Base-by-base conservation (phyloP, 495 filamentous ascomycete genomes). In the Barbatosphaeria neglecta region DNA sequence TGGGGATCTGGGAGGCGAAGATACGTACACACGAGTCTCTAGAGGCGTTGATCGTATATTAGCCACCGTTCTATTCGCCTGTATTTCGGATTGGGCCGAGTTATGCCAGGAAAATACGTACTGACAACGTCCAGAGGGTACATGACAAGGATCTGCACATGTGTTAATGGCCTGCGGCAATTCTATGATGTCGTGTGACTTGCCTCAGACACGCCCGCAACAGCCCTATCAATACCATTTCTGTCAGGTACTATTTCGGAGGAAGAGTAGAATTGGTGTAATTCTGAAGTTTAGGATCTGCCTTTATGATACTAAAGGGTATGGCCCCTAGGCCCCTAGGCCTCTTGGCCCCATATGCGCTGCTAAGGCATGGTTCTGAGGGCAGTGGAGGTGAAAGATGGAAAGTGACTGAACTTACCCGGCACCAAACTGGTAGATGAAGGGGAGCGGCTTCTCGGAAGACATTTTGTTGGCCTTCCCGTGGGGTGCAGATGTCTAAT, bases 71-170 rank as follows among this genome's bases (percentile, higher is more conserved):
- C 17, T 6, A 35, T n/a, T n/a, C 8, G 28, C 11, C 5, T 11
- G 28, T 31, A 13, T 11, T 13, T 31, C 9, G 9, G 15, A 35
- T 15, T n/a, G 13, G 3, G 31, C 31, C 9, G n/a, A n/a, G n/a
- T n/a, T n/a, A n/a, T n/a, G n/a, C n/a, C 2, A 1, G 2, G 31
- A 35, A 9, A n/a, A 35, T n/a, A 41, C 39, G 11, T 22, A 41
- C 39, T 98, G 58, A 98, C 87, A 38, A 97, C 90, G 66, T 98
- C 92, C 57, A 98, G 73, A 55, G 92, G 92, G 74, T 98, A 98
- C 92, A 89, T 96, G 47, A 41, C 18, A 27, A 23, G 28, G 20
- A 45, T 51, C 46, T 41, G 10, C 38, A 27, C 20, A n/a, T 13
- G 22, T 25, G 50, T 62, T 46, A 57, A 53, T 44, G 22, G 55